Evolutionary conservation across 1,139 yeast genomes (phyloP), one percentile per base, ranked within the genome.

Genomic region (Suhomyces taliae): DNA sequence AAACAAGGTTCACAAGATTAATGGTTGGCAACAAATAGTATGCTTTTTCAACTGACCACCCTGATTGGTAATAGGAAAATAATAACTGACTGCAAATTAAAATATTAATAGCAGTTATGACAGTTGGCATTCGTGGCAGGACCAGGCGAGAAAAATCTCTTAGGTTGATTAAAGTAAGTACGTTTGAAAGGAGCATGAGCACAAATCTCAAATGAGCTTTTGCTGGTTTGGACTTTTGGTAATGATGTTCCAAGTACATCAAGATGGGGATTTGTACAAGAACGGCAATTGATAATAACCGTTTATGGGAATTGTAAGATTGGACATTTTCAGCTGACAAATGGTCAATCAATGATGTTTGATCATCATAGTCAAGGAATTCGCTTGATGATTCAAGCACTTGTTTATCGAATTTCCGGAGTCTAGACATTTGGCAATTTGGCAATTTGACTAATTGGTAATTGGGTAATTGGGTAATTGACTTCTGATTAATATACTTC

Each of bases 361-460:
- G 58, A 40, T 56, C 59, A 37, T 47, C 59, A 14, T 36, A 43
- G 36, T 56, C 59, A 11, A 56, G 45, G 29, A 51, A 41, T 27
- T 41, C 41, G 14, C 45, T 43, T n/a, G 49, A 43, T 14, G 46
- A 39, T 15, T 53, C 54, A 11, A 54, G 49, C 34, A 56, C 47
- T 34, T 48, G 47, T 34, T 46, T 52, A 43, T 56, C 59, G 12
- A 54, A 11, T 31, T 48, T 46, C 33, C 59, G 54, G 27, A 53
- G 47, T 27, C 57, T 40, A 27, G 54, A 47, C 53, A 53, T 52
- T 26, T 7, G 27, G 32, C 10, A 29, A 29, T 14, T 14, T 14
- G 15, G 2, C 15, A 14, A 2, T 14, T 14, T 14, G 15, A 14
- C 2, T 14, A 14, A 14, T 14, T 14, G 15, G 15, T 14, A 14